Percentiles rank a stretch among this genome's conserved stretches.
Evolutionary conservation across 768 basidiomycete species (phyloP).

Genomic region (Rhizopogon salebrosus): DNA sequence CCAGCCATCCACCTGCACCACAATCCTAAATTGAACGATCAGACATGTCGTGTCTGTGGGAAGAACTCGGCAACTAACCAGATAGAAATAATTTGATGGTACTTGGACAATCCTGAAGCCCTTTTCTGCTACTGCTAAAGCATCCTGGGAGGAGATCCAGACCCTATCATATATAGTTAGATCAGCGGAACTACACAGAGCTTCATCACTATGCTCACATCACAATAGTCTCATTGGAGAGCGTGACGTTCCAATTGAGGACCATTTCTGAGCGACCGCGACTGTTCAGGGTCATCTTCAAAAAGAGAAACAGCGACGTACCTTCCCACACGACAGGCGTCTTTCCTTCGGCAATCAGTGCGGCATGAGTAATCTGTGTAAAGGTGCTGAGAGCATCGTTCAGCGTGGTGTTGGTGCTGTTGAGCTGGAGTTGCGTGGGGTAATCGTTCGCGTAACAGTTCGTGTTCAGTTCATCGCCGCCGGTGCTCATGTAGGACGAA

Average conservation of each 20-base stretch:
- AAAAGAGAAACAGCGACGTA: conserved; percentile 14
- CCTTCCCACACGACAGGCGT: conserved; percentile 83
- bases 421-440: conserved; percentile 51
- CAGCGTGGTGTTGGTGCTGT: conserved; percentile 46
- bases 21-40: conserved; percentile 29
- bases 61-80: conserved; percentile 20
- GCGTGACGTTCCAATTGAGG: conserved; percentile 31
- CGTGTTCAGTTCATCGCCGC: conserved; percentile 77
- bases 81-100: conserved; percentile 50
- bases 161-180: conserved; percentile 23
- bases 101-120: conserved; percentile 44
- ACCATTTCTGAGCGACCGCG: conserved; percentile 38
- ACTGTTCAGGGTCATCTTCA: not conserved
- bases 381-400: conserved; percentile 62
- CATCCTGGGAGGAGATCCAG: conserved; percentile 43
- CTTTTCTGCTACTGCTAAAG: conserved; percentile 30
- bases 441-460: conserved; percentile 62
- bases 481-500: conserved; percentile 66
- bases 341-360: conserved; percentile 54
- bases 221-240: conserved; percentile 38
- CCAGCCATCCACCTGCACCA: conserved; percentile 46
- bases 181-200: not conserved
- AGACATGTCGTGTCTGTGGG: not conserved
- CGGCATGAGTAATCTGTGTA: conserved; percentile 51
- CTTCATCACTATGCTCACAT: conserved; percentile 22